phyloP scores from a whole-genome alignment of 1,284 basidiomycete genomes.

The Trametes versicolor region DNA sequence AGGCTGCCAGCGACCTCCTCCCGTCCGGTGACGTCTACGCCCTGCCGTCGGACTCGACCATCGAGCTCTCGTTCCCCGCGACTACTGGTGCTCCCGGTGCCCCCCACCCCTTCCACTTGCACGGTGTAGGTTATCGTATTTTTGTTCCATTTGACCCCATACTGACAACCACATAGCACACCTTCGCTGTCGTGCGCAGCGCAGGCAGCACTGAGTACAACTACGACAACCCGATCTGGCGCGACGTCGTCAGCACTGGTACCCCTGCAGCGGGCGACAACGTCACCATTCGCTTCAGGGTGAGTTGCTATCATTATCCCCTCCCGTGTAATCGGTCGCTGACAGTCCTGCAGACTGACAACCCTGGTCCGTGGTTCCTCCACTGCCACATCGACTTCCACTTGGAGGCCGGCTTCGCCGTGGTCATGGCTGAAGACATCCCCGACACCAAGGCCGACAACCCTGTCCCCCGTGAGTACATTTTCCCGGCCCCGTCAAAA shows the following conservation, averaged over 20 bases:
- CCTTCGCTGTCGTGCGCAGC: constrained; percentile 42
- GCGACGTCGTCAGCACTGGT: constrained; percentile 43
- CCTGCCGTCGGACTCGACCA: constrained; percentile 43
- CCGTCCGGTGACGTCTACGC: constrained; percentile 44
- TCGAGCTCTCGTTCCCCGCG: constrained; percentile 49
- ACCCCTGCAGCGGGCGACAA: constrained; percentile 30
- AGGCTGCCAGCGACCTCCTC: constrained; percentile 42
- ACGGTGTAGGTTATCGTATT: constrained; percentile 44
- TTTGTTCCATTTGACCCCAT: background rate
- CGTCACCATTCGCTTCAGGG: constrained; percentile 43
- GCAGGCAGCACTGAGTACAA: constrained; percentile 45
- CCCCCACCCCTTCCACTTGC: constrained; percentile 52
- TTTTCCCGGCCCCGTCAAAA: too few relatives aligned
- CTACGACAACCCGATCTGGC: constrained; percentile 49
- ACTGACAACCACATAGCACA: constrained; percentile 28
- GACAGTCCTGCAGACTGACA: constrained; percentile 31
- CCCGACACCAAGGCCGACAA: constrained; percentile 19
- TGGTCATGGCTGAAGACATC: constrained; percentile 36
- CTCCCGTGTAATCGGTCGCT: background rate
- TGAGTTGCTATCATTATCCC: constrained; percentile 8
- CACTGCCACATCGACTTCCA: constrained; percentile 41
- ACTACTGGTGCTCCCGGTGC: constrained; percentile 36
- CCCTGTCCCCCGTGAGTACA: constrained; percentile 29
- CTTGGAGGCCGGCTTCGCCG: constrained; percentile 34
- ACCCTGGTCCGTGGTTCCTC: constrained; percentile 40